Conservation (phyloP, 169 alveolate genomes). For the Cryptosporidium muris region DNA sequence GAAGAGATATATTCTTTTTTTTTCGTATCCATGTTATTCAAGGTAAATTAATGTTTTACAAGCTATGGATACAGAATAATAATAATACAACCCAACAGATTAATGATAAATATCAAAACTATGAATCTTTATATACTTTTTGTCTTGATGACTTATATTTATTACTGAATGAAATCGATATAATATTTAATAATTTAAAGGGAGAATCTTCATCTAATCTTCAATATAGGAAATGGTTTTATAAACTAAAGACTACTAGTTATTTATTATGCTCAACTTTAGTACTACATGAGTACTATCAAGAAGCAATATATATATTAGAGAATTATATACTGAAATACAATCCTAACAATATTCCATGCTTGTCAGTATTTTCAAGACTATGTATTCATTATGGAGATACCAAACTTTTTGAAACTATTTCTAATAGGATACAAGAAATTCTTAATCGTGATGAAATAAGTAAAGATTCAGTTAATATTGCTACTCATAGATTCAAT, state of each 20-base stretch:
- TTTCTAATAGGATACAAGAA: slow-evolving; percentile 28
- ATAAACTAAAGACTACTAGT: slow-evolving; percentile 12
- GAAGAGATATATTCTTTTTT: slow-evolving; percentile 33
- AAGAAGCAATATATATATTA: slow-evolving; percentile 7
- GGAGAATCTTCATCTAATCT: neutral
- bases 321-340: slow-evolving; percentile 35
- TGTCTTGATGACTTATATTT: slow-evolving; percentile 35
- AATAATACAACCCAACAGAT: slow-evolving; percentile 18
- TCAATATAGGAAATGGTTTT: slow-evolving; percentile 13
- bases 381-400: slow-evolving; percentile 44
- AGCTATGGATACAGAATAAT: slow-evolving; percentile 9
- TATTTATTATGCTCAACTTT: slow-evolving; percentile 24
- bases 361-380: slow-evolving; percentile 32
- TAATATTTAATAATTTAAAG: neutral
- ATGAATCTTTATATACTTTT: slow-evolving; percentile 11
- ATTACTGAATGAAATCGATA: slow-evolving; percentile 40
- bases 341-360: slow-evolving; percentile 30
- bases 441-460: slow-evolving; percentile 5
- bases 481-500: slow-evolving; percentile 69
- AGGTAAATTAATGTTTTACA: slow-evolving; percentile 50
- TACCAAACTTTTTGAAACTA: neutral
- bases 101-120: neutral
- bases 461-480: slow-evolving; percentile 20
- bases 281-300: slow-evolving; percentile 44
- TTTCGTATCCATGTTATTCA: slow-evolving; percentile 48